Conservation (phyloP, 2,329 filamentous ascomycete species). For the Talaromyces marneffei region DNA sequence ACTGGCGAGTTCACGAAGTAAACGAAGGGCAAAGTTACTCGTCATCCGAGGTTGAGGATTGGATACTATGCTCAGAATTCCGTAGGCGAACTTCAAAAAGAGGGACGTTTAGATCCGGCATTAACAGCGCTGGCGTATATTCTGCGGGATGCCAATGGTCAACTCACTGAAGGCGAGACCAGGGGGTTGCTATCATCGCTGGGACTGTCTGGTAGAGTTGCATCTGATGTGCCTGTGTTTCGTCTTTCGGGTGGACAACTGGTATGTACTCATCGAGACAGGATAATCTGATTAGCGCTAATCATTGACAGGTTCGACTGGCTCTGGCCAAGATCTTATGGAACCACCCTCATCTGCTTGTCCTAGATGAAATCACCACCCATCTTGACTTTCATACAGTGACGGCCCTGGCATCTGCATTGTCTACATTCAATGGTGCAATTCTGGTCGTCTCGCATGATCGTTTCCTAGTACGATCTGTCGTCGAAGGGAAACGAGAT, state of each 20-base stretch:
- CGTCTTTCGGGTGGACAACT: conserved; percentile 76
- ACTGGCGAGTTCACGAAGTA: conserved; percentile 80
- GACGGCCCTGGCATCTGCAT: conserved; percentile 60
- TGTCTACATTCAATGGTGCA: conserved; percentile 66
- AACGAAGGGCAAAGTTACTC: conserved; percentile 79
- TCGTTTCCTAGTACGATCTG: conserved; percentile 70
- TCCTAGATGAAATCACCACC: conserved; percentile 77
- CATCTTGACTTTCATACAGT: conserved; percentile 82
- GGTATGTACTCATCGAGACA: conserved; percentile 40
- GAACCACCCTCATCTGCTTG: conserved; percentile 62
- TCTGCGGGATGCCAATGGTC: conserved; percentile 47
- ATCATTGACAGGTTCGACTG: conserved; percentile 43
- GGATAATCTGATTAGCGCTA: neutral
- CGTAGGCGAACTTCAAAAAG: conserved; percentile 98
- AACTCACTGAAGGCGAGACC: conserved; percentile 60
- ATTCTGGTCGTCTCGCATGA: conserved; percentile 76
- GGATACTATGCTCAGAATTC: conserved; percentile 99
- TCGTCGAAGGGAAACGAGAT: conserved; percentile 57
- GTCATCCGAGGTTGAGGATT: conserved; percentile 96
- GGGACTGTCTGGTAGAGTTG: conserved; percentile 63
- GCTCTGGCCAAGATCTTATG: conserved; percentile 66
- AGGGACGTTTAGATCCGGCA: conserved; percentile 99
- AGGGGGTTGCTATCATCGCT: conserved; percentile 62
- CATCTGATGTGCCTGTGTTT: conserved; percentile 66
- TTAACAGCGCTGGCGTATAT: conserved; percentile 75